Evolutionary conservation across 106 monocot species (phyloP).

Genomic region (Dendrobium nobile): DNA sequence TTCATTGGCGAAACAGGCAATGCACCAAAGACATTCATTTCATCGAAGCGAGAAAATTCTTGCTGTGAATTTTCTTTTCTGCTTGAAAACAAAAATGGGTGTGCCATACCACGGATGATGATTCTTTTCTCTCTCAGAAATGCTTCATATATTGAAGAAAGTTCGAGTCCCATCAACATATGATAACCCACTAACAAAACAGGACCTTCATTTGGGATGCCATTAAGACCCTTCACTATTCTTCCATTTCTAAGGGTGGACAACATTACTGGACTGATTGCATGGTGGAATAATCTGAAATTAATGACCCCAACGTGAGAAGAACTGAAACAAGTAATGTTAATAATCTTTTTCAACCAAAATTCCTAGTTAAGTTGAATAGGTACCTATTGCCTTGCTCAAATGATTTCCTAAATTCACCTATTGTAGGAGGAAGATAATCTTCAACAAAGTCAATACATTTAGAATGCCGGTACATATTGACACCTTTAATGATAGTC

Average conservation of each 20-base stretch:
- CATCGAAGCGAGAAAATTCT: slow-evolving; percentile 39
- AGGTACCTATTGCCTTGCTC: slow-evolving; percentile 15
- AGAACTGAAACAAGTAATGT: background rate
- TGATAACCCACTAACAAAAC: slow-evolving; percentile 86
- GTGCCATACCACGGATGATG: slow-evolving; percentile 66
- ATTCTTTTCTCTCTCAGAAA: slow-evolving; percentile 73
- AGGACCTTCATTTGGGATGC: slow-evolving; percentile 81
- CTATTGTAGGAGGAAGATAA: slow-evolving; percentile 25
- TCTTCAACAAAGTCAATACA: slow-evolving; percentile 19
- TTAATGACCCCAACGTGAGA: slow-evolving; percentile 1
- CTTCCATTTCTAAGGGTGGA: slow-evolving; percentile 65
- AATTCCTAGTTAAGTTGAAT: background rate
- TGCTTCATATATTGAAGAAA: slow-evolving; percentile 49
- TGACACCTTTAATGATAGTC: slow-evolving; percentile 16
- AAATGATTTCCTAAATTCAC: slow-evolving; percentile 13
- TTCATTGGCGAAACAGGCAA: slow-evolving; percentile 63
- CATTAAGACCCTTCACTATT: slow-evolving; percentile 70
- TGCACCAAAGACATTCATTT: slow-evolving; percentile 58
- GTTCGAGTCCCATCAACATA: slow-evolving; percentile 77
- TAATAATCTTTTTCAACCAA: background rate
- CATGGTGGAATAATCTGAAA: slow-evolving; percentile 45
- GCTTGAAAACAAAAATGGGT: slow-evolving; percentile 45
- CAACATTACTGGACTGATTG: slow-evolving; percentile 58
- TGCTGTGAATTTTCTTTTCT: slow-evolving; percentile 20
- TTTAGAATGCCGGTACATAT: slow-evolving; percentile 15